These are phyloP conservation scores for Suillus subluteus DNA, from an alignment of 768 basidiomycete genomes.

Conservation along the genomic window DNA sequence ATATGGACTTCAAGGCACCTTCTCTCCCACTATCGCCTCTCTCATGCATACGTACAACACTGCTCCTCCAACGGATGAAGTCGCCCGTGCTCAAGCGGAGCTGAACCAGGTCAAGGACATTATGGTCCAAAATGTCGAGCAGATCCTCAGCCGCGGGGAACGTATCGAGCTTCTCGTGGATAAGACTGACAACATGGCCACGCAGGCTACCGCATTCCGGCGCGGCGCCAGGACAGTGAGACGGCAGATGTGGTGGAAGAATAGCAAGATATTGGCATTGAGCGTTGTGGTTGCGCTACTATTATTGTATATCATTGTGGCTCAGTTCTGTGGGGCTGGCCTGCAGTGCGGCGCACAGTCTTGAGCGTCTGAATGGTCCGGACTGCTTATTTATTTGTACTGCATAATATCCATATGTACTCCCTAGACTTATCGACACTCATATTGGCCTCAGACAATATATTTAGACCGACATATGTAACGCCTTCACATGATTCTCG, in stretches of 20 bases:
- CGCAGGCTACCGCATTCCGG: slow-evolving; percentile 91
- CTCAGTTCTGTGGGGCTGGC: slow-evolving; percentile 88
- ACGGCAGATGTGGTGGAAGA: slow-evolving; percentile 91
- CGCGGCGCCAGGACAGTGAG: slow-evolving; percentile 84
- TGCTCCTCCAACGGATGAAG: slow-evolving; percentile 83
- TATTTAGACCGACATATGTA: background rate
- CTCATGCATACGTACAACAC: slow-evolving; percentile 91
- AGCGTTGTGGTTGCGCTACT: slow-evolving; percentile 72
- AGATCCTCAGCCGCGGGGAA: slow-evolving; percentile 92
- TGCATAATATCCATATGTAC: slow-evolving; percentile 9
- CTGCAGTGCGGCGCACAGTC: slow-evolving; percentile 57
- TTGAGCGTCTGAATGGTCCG: slow-evolving; percentile 3
- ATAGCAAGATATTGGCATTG: slow-evolving; percentile 68
- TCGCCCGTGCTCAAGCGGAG: slow-evolving; percentile 88
- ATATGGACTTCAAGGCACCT: slow-evolving; percentile 71
- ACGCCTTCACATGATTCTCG: background rate
- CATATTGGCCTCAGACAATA: background rate
- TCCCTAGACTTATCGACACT: slow-evolving; percentile 2
- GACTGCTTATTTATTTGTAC: slow-evolving; percentile 4
- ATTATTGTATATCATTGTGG: slow-evolving; percentile 79
- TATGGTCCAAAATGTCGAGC: slow-evolving; percentile 98
- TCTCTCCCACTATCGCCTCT: slow-evolving; percentile 68
- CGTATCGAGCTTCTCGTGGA: slow-evolving; percentile 94
- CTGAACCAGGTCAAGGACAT: slow-evolving; percentile 91
- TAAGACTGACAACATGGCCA: slow-evolving; percentile 95